Evolutionary conservation across 2,329 filamentous ascomycete species (phyloP).

Genomic region (Aphanoascus verrucosus): DNA sequence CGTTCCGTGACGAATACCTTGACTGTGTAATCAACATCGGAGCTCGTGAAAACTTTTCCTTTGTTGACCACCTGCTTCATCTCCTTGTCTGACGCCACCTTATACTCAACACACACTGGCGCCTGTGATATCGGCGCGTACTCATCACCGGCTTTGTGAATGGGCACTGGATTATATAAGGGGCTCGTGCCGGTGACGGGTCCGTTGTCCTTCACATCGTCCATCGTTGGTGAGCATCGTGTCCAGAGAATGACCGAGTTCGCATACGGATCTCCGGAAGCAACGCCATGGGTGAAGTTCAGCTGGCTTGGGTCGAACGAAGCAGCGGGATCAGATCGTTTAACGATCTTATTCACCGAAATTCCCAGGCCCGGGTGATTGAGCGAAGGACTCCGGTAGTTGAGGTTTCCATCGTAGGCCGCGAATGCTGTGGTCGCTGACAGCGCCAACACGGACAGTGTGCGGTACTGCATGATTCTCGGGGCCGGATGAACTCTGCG

Average conservation of each 20-base stretch:
- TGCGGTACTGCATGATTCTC: background rate
- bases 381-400: constrained; percentile 57
- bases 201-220: constrained; percentile 41
- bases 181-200: constrained; percentile 49
- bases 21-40: constrained; percentile 64
- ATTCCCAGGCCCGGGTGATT: constrained; percentile 55
- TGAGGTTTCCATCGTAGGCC: constrained; percentile 13
- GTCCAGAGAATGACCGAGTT: constrained; percentile 39
- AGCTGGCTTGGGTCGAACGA: constrained; percentile 39
- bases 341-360: constrained; percentile 51
- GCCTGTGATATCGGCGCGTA: constrained; percentile 53
- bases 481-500: background rate
- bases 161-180: constrained; percentile 49
- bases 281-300: constrained; percentile 55
- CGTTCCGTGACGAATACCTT: constrained; percentile 41
- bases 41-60: constrained; percentile 57
- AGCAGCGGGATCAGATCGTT: constrained; percentile 41
- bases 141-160: constrained; percentile 37
- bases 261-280: constrained; percentile 38
- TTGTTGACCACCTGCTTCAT: constrained; percentile 41
- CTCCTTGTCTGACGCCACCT: constrained; percentile 43
- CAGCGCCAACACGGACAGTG: constrained; percentile 10
- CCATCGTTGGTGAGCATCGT: constrained; percentile 31
- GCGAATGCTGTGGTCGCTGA: constrained; percentile 10
- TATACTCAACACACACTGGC: constrained; percentile 51